Evolutionary conservation across 495 filamentous ascomycete species (phyloP), one percentile per base, ranked within the genome.

Genomic region (Thermochaetoides thermophila): DNA sequence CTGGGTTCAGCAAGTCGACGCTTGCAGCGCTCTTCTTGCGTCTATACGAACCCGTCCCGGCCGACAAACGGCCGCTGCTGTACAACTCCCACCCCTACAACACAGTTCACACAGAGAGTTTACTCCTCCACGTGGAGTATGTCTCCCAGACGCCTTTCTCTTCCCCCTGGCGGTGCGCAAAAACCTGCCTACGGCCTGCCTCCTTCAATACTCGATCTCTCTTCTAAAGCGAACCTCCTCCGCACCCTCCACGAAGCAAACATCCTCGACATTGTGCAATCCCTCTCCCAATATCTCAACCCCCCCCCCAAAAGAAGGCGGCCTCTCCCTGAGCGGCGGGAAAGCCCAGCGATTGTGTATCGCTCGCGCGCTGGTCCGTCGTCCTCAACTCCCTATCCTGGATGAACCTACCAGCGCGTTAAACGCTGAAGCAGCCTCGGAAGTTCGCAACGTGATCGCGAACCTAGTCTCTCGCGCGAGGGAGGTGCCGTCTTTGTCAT

Each of bases 1-100:
- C 85, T 0, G 91, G 91, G 0, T 80, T 73, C 16, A 87, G 89
- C 0, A 97, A 97, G 59, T 84, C 76, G 10, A 96, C 91, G 1
- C 69, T 95, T 26, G 71, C 76, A 1, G 74, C 76, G 0, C 57
- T 97, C 0, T 64, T 96, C 0, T 55, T 89, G 1, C 48, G 51
- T 13, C 34, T 53, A 1, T 50, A 64, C 38, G 38, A 49, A 14
- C 55, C 52, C 2, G 19, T 28, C 4, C n/a, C 13, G 30, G 11
- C n/a, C 15, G 2, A 12, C 14, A 11, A 16, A 20, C 44, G 50
- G 29, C 53, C 55, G 0, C 50, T 95, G 3, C 71, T 67, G 18
- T 68, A 84, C 37, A 64, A 62, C 16, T 60, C 52, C 1, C 41
- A 59, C 7, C 66, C 78, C 14, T 66, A 83, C 13, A 45, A 56